Evolutionary conservation across 306 rosid genomes (phyloP), one percentile per base, ranked within the genome.

Genomic region (Cucurbita maxima): DNA sequence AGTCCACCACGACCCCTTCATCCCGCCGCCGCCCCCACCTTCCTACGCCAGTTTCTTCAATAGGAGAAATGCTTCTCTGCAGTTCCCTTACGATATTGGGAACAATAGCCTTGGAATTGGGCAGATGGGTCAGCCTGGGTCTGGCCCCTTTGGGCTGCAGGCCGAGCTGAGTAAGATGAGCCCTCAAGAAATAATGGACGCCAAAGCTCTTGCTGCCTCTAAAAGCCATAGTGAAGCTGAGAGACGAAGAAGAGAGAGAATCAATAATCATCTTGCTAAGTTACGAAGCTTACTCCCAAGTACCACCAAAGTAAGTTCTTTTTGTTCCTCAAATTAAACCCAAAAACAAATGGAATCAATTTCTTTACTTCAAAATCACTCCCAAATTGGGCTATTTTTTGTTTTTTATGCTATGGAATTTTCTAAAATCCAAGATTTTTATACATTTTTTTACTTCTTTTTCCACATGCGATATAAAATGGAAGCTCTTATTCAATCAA

Each of bases 191-290:
- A 88, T 92, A 79, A 86, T 89, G 95, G 97, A 92, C 47, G 97
- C 97, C 16, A 92, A 89, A 76, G 97, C 97, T 15, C 90, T 92
- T 22, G 97, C 97, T 4, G 96, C 96, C 7, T 92, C 97, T 0
- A 92, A 89, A 79, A 89, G 95, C 57, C 97, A 92, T 75, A 92
- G 96, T 62, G 97, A 92, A 48, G 97, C 97, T 53, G 97, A 92
- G 75, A 80, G 97, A 75, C 85, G 96, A 75, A 88, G 97, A 69
- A 84, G 97, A 81, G 97, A 92, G 83, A 85, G 97, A 81, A 92
- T 92, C 90, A 92, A 92, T 51, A 92, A 92, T 78, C 97, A 92
- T 57, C 95, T 92, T 57, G 96, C 97, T 19, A 92, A 89, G 77
- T 77, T 92, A 45, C 88, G 97, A 9, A 92, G 96, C 86, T 81